Conservation (phyloP, 805 yeast species). For the Blastobotrys robertii region DNA sequence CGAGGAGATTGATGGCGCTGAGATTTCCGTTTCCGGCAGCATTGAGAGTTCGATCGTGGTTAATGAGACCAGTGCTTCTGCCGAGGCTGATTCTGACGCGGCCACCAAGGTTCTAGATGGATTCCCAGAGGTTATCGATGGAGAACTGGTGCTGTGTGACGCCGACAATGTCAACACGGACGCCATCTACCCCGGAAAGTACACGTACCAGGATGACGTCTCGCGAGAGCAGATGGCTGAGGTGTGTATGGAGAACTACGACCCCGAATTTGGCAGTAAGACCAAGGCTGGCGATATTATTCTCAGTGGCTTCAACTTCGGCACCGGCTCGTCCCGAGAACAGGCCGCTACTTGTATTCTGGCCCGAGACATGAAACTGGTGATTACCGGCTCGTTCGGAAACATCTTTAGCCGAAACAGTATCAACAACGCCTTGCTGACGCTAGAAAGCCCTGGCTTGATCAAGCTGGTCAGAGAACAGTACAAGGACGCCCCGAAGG, state of each 20-base stretch:
- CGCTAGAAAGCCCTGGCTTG: slow-evolving; percentile 86
- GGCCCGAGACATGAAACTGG: slow-evolving; percentile 86
- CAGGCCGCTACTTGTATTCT: slow-evolving; percentile 98
- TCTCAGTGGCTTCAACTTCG: slow-evolving; percentile 89
- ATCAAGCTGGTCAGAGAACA: slow-evolving; percentile 65
- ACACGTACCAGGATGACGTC: slow-evolving; percentile 97
- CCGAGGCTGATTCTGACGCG: slow-evolving; percentile 22
- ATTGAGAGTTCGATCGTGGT: slow-evolving; percentile 31
- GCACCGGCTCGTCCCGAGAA: slow-evolving; percentile 97
- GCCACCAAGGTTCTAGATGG: slow-evolving; percentile 66
- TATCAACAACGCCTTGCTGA: slow-evolving; percentile 89
- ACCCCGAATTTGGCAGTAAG: slow-evolving; percentile 72
- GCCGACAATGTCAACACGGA: slow-evolving; percentile 93
- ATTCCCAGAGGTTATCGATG: slow-evolving; percentile 80
- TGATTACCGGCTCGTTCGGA: slow-evolving; percentile 95
- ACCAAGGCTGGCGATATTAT: slow-evolving; percentile 83
- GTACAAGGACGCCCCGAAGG: slow-evolving; percentile 40
- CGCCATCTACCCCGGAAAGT: slow-evolving; percentile 98
- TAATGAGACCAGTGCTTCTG: slow-evolving; percentile 24
- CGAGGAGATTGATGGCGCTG: slow-evolving; percentile 61
- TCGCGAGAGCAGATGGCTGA: slow-evolving; percentile 94
- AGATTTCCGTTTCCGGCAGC: slow-evolving; percentile 41
- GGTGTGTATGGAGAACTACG: slow-evolving; percentile 99
- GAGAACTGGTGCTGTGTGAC: slow-evolving; percentile 90
- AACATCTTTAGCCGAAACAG: slow-evolving; percentile 94